These are phyloP conservation scores for Coemansia sp. DNA, from an alignment of 192 early-diverging fungal genomes.

Conservation along the genomic window DNA sequence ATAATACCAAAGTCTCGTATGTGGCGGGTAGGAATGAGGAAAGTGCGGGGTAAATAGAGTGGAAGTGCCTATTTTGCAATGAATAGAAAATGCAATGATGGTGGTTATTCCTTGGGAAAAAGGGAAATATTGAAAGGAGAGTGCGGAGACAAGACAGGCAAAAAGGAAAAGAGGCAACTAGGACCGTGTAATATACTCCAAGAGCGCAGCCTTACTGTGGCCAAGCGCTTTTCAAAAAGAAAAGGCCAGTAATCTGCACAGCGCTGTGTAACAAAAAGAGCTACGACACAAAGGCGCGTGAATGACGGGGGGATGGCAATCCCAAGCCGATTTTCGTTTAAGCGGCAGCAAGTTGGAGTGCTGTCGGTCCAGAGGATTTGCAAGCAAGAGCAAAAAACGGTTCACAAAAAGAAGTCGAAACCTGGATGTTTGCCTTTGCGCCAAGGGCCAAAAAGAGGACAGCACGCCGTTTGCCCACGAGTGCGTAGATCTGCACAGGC, in stretches of 20 bases:
- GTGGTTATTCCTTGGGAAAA: conserved; percentile 4
- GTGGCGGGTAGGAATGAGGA: background rate
- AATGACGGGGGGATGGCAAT: background rate
- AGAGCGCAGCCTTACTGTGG: background rate
- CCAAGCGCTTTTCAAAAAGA: background rate
- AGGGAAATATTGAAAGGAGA: background rate
- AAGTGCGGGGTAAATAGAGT: background rate
- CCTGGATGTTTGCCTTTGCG: background rate
- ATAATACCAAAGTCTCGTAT: conserved; percentile 3
- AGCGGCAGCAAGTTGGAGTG: background rate
- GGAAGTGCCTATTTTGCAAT: conserved; percentile 8
- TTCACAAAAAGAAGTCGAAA: background rate
- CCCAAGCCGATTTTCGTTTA: background rate
- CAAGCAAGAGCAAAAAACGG: background rate
- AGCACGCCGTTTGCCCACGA: background rate
- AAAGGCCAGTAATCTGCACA: background rate
- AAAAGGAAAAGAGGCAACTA: background rate
- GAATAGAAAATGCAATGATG: conserved; percentile 5
- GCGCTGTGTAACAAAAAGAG: background rate
- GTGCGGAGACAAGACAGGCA: background rate
- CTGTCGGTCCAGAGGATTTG: conserved; percentile 3
- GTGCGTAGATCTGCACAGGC: background rate
- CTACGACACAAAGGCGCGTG: background rate
- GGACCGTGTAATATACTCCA: conserved; percentile 1
- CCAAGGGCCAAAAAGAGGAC: background rate